phyloP scores from a whole-genome alignment of 495 filamentous ascomycete genomes.

The Xylaria venustula region DNA sequence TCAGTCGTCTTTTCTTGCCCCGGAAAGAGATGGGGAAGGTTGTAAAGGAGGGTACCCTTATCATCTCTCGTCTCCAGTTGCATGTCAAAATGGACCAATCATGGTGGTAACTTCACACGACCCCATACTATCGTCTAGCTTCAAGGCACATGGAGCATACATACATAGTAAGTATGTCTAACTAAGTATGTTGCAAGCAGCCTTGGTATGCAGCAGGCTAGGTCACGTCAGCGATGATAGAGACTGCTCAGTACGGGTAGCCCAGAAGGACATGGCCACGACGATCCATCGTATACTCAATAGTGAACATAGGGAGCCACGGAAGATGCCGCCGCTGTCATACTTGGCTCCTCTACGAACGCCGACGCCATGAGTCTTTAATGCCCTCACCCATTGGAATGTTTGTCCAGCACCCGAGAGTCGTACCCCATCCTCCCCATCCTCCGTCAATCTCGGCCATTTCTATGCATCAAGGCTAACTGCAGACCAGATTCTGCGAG shows the following conservation, averaged over 20 bases:
- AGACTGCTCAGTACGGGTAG: too few relatives aligned
- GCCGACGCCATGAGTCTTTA: not conserved
- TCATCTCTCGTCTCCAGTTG: slow-evolving; percentile 12
- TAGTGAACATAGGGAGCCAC: not conserved
- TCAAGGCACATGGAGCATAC: slow-evolving; percentile 6
- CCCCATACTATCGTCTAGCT: slow-evolving; percentile 1
- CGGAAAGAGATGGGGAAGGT: slow-evolving; percentile 5
- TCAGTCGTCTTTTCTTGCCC: slow-evolving; percentile 7
- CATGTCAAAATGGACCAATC: not conserved
- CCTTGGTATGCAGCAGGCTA: slow-evolving; percentile 1
- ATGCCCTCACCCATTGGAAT: not conserved
- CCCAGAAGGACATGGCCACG: too few relatives aligned
- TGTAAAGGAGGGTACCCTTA: slow-evolving; percentile 12
- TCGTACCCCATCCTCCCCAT: not conserved
- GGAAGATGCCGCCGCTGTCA: slow-evolving; percentile 7
- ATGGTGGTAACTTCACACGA: not conserved
- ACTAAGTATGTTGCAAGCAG: not conserved
- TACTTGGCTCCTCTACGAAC: not conserved
- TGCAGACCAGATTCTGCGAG: slow-evolving; percentile 11
- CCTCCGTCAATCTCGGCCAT: not conserved
- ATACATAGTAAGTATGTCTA: not conserved
- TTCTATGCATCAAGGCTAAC: slow-evolving; percentile 9
- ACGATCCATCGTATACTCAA: not conserved
- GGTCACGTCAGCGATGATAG: not conserved
- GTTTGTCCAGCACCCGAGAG: not conserved